A percentile compares a stretch with the other conserved stretches of the same genome.
Conservation (phyloP, 1,284 basidiomycete genomes). For the Malassezia globosa region DNA sequence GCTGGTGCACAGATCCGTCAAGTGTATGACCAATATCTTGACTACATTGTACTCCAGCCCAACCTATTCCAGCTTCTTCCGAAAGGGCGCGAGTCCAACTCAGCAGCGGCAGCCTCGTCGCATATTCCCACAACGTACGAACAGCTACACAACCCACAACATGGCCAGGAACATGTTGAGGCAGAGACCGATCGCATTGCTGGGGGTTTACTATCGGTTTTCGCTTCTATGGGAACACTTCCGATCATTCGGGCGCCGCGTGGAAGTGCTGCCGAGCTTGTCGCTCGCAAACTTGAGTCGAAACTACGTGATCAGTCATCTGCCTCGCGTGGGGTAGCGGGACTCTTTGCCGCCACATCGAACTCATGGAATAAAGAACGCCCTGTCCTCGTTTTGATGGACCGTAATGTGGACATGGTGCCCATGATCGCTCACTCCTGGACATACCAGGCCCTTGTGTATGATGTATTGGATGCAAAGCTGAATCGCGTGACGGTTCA, state of each 20-base stretch:
- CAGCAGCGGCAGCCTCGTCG: no score
- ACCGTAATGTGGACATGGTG: constrained; percentile 87
- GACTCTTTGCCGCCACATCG: constrained; percentile 36
- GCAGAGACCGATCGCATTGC: constrained; percentile 85
- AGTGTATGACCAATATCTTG: constrained; percentile 65
- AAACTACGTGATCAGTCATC: constrained; percentile 86
- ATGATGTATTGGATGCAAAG: constrained; percentile 93
- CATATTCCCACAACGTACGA: constrained; percentile 55
- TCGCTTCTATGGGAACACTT: constrained; percentile 82
- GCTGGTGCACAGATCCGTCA: constrained; percentile 54
- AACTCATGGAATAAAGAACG: constrained; percentile 23
- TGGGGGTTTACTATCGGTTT: constrained; percentile 76
- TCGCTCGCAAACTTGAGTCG: constrained; percentile 83
- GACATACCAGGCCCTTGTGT: constrained; percentile 97
- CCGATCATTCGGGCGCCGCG: constrained; percentile 88
- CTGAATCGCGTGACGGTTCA: constrained; percentile 81
- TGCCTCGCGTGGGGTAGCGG: constrained; percentile 51
- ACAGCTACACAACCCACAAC: constrained; percentile 81
- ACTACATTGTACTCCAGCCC: constrained; percentile 86
- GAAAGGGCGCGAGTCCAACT: neutral
- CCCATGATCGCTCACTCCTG: constrained; percentile 93
- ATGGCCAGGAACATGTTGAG: constrained; percentile 81
- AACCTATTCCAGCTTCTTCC: constrained; percentile 84
- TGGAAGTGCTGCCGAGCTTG: constrained; percentile 96
- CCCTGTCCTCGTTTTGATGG: constrained; percentile 69